These are phyloP conservation scores for Nepenthes alata DNA, from an alignment of 179 eudicot species.

Conservation along the genomic window DNA sequence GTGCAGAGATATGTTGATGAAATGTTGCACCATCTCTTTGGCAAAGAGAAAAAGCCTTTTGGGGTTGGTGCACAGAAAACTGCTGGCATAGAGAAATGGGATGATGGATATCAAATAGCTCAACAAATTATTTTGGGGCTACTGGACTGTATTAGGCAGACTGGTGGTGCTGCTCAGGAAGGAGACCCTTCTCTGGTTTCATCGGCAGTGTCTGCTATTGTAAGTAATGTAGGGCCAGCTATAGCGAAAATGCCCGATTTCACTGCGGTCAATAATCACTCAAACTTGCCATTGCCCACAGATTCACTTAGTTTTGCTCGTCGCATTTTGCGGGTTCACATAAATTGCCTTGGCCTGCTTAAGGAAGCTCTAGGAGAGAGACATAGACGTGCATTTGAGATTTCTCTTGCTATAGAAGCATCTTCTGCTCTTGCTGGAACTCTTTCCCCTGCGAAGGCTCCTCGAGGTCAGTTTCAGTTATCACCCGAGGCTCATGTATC, in stretches of 20 bases:
- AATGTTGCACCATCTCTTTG: slow-evolving; percentile 46
- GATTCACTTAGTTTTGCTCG: slow-evolving; percentile 67
- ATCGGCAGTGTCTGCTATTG: slow-evolving; percentile 90
- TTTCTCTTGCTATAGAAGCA: slow-evolving; percentile 90
- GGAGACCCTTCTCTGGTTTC: slow-evolving; percentile 93
- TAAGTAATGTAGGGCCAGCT: slow-evolving; percentile 60
- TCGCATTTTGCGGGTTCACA: slow-evolving; percentile 57
- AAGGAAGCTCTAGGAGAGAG: slow-evolving; percentile 98
- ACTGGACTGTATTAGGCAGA: slow-evolving; percentile 88
- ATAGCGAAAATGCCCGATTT: slow-evolving; percentile 74
- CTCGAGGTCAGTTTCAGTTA: slow-evolving; percentile 58
- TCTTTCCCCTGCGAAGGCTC: slow-evolving; percentile 54
- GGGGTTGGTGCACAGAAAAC: slow-evolving; percentile 43
- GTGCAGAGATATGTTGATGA: slow-evolving; percentile 75
- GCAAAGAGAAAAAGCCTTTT: slow-evolving; percentile 73
- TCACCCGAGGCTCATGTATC: slow-evolving; percentile 68
- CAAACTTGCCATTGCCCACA: slow-evolving; percentile 37
- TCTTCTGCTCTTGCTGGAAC: slow-evolving; percentile 67
- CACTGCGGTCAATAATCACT: slow-evolving; percentile 32
- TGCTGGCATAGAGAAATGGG: slow-evolving; percentile 62
- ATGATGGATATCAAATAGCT: slow-evolving; percentile 64
- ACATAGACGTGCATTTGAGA: slow-evolving; percentile 93
- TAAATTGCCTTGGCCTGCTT: slow-evolving; percentile 64
- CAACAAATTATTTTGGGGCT: slow-evolving; percentile 62
- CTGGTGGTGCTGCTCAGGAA: slow-evolving; percentile 99